Percentiles rank a stretch among this genome's conserved stretches.
These are phyloP conservation scores for Lagenidium sp. DNA, from an alignment of 352 stramenopile species.

Conservation along the genomic window DNA sequence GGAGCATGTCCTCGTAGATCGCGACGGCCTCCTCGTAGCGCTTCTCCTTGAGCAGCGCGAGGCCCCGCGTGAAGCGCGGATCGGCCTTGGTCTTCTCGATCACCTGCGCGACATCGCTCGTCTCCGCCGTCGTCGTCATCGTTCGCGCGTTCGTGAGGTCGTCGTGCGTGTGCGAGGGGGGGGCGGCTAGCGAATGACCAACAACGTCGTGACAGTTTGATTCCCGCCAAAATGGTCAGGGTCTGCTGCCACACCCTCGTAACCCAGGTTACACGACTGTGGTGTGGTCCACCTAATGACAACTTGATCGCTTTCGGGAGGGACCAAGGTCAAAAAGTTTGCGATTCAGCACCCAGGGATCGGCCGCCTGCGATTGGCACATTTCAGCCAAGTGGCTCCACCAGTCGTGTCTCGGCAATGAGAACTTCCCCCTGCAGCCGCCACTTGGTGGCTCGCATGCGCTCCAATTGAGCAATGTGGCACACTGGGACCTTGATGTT, in stretches of 20 bases:
- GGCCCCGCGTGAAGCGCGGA: conserved; percentile 62
- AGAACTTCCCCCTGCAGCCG: too few relatives aligned
- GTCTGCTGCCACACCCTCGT: conserved; percentile 2
- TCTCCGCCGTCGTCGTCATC: not conserved
- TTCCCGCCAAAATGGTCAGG: conserved; percentile 18
- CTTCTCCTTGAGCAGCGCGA: conserved; percentile 70
- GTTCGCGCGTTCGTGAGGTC: not conserved
- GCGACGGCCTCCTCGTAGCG: conserved; percentile 73
- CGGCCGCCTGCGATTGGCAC: too few relatives aligned
- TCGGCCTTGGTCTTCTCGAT: conserved; percentile 57
- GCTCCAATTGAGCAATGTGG: too few relatives aligned
- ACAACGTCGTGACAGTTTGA: not conserved
- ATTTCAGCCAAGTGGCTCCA: too few relatives aligned
- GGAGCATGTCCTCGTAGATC: conserved; percentile 65
- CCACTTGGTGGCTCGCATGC: too few relatives aligned
- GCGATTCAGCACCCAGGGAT: too few relatives aligned
- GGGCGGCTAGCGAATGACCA: too few relatives aligned
- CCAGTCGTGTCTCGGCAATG: too few relatives aligned
- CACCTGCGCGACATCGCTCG: conserved; percentile 12
- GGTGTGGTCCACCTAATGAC: conserved; percentile 7
- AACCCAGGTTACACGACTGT: not conserved
- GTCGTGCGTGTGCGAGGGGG: too few relatives aligned
- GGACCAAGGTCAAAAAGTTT: too few relatives aligned
- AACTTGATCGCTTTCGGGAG: not conserved
- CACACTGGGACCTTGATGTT: too few relatives aligned